Percentiles rank a stretch among this genome's conserved stretches.
Evolutionary conservation across 768 basidiomycete species (phyloP).

Genomic region (Pleurotus platypus): DNA sequence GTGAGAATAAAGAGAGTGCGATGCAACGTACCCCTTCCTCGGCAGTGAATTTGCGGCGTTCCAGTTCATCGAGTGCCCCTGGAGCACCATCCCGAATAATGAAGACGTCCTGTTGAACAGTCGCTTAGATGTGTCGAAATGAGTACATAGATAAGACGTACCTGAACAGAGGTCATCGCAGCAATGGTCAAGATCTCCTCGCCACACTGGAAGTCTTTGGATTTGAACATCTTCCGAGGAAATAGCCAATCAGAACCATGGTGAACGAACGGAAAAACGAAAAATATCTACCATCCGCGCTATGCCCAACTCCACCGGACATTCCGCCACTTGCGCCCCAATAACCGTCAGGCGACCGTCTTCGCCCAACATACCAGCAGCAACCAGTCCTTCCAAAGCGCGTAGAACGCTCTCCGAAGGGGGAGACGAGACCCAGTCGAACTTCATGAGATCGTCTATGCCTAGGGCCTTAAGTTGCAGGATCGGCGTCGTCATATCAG

Average conservation of each 20-base stretch:
- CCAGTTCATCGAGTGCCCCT: conserved; percentile 86
- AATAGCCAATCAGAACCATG: background rate
- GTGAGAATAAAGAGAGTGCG: background rate
- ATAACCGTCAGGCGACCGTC: conserved; percentile 73
- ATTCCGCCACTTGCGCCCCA: conserved; percentile 88
- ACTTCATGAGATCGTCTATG: conserved; percentile 92
- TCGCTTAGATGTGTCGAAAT: no score
- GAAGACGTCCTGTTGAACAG: conserved; percentile 70
- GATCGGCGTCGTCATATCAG: conserved; percentile 88
- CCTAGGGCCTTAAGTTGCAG: conserved; percentile 93
- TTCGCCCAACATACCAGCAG: conserved; percentile 80
- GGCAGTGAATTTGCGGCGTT: conserved; percentile 93
- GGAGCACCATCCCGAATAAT: conserved; percentile 81
- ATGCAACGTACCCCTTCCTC: conserved; percentile 84
- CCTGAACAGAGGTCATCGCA: conserved; percentile 93
- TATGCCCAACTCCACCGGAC: conserved; percentile 88
- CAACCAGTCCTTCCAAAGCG: conserved; percentile 79
- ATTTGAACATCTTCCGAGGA: conserved; percentile 68
- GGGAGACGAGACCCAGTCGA: conserved; percentile 92
- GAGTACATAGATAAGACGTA: conserved; percentile 16
- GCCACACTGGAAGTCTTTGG: conserved; percentile 83
- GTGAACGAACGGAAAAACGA: background rate
- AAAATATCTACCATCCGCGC: conserved; percentile 75
- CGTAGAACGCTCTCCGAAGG: conserved; percentile 82
- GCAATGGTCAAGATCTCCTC: conserved; percentile 96